Conservation (phyloP, 2,329 filamentous ascomycete species). For the Fusarium musae region DNA sequence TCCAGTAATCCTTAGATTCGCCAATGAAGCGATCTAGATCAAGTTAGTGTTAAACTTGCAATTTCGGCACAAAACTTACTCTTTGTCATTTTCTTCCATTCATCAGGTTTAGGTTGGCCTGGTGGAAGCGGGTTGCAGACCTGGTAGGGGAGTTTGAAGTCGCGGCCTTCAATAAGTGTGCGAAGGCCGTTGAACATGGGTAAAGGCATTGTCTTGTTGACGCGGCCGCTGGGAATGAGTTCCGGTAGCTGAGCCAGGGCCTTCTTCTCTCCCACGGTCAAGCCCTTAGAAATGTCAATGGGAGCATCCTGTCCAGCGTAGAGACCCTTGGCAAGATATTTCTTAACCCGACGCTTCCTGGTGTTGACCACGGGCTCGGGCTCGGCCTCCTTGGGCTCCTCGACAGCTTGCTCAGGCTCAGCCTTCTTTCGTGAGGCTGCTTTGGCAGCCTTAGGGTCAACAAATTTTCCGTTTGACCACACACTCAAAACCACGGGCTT, state of each 20-base stretch:
- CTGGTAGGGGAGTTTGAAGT: conserved; percentile 91
- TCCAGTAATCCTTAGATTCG: conserved; percentile 83
- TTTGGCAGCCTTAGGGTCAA: conserved; percentile 58
- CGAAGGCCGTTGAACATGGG: conserved; percentile 83
- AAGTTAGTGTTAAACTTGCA: conserved; percentile 42
- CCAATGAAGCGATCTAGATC: conserved; percentile 85
- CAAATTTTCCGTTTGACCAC: conserved; percentile 73
- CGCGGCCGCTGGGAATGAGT: conserved; percentile 57
- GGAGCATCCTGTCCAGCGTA: conserved; percentile 82
- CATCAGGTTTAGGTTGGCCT: conserved; percentile 89
- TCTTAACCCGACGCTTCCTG: conserved; percentile 69
- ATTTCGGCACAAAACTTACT: conserved; percentile 66
- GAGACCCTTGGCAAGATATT: conserved; percentile 83
- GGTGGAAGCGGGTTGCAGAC: conserved; percentile 87
- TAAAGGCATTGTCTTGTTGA: conserved; percentile 72
- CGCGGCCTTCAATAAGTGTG: conserved; percentile 75
- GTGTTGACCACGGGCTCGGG: conserved; percentile 52
- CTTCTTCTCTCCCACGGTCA: conserved; percentile 64
- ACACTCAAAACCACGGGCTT: conserved; percentile 67
- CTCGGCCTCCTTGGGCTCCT: conserved; percentile 45
- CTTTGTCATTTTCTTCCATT: conserved; percentile 91
- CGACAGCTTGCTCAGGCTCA: conserved; percentile 41
- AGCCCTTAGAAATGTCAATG: conserved; percentile 57
- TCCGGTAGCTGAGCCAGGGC: conserved; percentile 60
- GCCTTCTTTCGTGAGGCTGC: conserved; percentile 53